Conservation (phyloP, 371 early-diverging fungal species). For the Amoeboaphelidium occidentale region DNA sequence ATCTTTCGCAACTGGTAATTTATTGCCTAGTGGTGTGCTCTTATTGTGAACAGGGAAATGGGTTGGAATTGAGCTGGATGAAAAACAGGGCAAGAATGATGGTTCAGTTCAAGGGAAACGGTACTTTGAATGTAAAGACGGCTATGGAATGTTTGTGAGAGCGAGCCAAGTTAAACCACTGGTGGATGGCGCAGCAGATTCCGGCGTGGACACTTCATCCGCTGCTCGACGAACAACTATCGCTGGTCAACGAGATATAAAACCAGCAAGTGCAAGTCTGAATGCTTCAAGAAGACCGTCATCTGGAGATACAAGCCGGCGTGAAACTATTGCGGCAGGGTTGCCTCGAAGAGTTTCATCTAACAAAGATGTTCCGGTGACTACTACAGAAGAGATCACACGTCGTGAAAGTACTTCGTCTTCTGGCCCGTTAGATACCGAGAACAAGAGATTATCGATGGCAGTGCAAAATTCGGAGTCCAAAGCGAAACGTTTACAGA, state of each 20-base stretch:
- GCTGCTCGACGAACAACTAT: not conserved
- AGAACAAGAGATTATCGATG: too few relatives aligned
- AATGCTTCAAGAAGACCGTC: not conserved
- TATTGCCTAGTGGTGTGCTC: too few relatives aligned
- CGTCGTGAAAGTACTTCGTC: too few relatives aligned
- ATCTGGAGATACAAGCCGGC: not conserved
- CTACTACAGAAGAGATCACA: too few relatives aligned
- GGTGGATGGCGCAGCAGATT: conserved; percentile 1
- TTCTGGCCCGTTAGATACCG: too few relatives aligned
- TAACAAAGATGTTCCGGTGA: too few relatives aligned
- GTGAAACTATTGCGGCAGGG: not conserved
- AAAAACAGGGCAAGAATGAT: conserved; percentile 37
- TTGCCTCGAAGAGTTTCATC: not conserved
- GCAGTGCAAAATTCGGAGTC: too few relatives aligned
- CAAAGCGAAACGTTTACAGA: not conserved
- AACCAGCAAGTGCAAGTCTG: not conserved
- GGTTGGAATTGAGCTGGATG: not conserved
- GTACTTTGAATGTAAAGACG: conserved; percentile 47
- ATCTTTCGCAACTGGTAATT: conserved; percentile 40
- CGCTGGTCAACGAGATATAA: not conserved
- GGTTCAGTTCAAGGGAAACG: conserved; percentile 46
- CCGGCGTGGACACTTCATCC: not conserved
- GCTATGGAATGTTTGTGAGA: conserved; percentile 60
- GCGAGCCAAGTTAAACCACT: conserved; percentile 28
- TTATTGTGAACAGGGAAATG: not conserved